These are phyloP conservation scores for Colletotrichum noveboracense DNA, from an alignment of 2,329 filamentous ascomycete genomes.

Conservation along the genomic window DNA sequence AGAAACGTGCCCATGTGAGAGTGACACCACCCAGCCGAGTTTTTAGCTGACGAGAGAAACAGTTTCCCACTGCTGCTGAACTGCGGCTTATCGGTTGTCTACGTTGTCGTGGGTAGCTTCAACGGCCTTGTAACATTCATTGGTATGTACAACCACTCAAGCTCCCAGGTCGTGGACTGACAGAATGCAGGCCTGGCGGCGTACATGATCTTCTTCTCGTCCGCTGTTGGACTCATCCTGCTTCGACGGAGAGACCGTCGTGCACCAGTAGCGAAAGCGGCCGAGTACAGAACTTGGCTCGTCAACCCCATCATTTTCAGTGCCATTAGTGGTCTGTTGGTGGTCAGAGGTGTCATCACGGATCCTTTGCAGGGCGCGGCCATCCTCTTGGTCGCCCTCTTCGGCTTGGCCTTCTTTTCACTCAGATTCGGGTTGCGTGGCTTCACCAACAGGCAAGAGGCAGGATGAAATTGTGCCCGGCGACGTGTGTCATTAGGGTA, in stretches of 20 bases:
- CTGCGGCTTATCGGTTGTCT: slow-evolving; percentile 26
- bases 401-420: slow-evolving; percentile 29
- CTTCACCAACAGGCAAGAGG: slow-evolving; percentile 4
- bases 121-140: slow-evolving; percentile 31
- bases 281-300: slow-evolving; percentile 27
- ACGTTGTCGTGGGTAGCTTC: slow-evolving; percentile 28
- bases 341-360: slow-evolving; percentile 30
- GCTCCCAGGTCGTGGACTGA: background rate
- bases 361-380: slow-evolving; percentile 31
- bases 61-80: slow-evolving; percentile 29
- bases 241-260: slow-evolving; percentile 25
- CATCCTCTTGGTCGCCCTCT: slow-evolving; percentile 30
- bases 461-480: background rate
- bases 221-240: slow-evolving; percentile 28
- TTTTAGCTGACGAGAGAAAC: background rate
- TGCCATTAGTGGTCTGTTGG: slow-evolving; percentile 28
- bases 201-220: slow-evolving; percentile 28
- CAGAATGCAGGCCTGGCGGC: slow-evolving; percentile 25
- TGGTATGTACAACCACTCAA: background rate
- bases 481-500: background rate
- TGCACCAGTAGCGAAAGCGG: slow-evolving; percentile 8
- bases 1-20: slow-evolving; percentile 26
- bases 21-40: background rate
- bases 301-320: slow-evolving; percentile 31
- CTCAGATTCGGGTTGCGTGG: slow-evolving; percentile 27